phyloP scores from a whole-genome alignment of 148 eudicot genomes.

The Dysphania ambrosioides region DNA sequence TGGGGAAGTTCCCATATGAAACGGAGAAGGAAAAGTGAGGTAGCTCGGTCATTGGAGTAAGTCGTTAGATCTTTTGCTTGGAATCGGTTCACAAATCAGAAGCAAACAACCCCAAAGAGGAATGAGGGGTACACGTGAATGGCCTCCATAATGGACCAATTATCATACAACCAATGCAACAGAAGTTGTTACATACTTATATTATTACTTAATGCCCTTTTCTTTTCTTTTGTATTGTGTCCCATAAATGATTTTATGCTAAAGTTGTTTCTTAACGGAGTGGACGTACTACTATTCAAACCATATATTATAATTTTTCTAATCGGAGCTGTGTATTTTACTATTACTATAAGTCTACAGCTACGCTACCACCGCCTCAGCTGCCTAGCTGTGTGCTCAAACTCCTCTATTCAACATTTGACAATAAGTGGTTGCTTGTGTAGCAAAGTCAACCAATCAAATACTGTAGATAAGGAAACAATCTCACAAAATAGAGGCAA shows the following conservation, averaged over 20 bases:
- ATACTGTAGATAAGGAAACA: too few relatives aligned
- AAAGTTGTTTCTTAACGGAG: background rate
- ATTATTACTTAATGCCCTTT: background rate
- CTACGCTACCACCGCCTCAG: background rate
- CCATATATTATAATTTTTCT: too few relatives aligned
- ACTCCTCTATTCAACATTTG: too few relatives aligned
- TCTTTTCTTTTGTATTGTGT: background rate
- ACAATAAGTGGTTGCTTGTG: too few relatives aligned
- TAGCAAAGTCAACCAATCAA: too few relatives aligned
- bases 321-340: too few relatives aligned
- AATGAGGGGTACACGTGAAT: slow-evolving; percentile 21
- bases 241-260: background rate
- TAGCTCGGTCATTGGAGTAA: background rate
- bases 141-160: slow-evolving; percentile 17
- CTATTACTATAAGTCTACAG: background rate
- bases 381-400: background rate
- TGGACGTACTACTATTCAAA: background rate
- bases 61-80: background rate
- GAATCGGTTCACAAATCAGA: background rate
- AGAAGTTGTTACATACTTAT: background rate
- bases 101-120: slow-evolving; percentile 3
- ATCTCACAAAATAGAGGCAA: too few relatives aligned
- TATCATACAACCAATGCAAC: background rate
- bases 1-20: too few relatives aligned
- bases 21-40: too few relatives aligned